Conservation (phyloP, 2,329 filamentous ascomycete genomes). For the Zasmidium angulare region DNA sequence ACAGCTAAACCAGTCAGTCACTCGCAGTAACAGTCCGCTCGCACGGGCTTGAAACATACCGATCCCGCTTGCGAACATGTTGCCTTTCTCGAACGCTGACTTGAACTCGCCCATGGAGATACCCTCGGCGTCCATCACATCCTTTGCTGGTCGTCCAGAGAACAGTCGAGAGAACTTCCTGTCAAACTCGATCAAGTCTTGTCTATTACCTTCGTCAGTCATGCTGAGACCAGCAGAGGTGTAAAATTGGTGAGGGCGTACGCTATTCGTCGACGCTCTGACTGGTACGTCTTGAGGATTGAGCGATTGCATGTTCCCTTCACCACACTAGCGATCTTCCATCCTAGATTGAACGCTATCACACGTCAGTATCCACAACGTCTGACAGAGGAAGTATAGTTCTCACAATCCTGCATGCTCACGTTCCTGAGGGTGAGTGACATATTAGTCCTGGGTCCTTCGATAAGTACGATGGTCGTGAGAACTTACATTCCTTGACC, state of each 20-base stretch:
- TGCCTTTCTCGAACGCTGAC: constrained; percentile 33
- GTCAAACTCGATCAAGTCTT: constrained; percentile 63
- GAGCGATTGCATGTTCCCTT: not conserved
- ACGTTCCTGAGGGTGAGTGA: too few relatives aligned
- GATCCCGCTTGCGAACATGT: constrained; percentile 2
- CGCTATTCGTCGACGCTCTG: too few relatives aligned
- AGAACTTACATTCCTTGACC: constrained; percentile 62
- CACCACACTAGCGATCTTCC: constrained; percentile 45
- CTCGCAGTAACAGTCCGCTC: too few relatives aligned
- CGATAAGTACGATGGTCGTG: too few relatives aligned
- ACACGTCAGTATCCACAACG: too few relatives aligned
- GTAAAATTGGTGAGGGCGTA: too few relatives aligned
- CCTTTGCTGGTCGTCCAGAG: constrained; percentile 58
- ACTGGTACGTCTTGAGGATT: not conserved
- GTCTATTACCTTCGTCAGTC: too few relatives aligned
- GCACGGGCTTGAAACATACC: too few relatives aligned
- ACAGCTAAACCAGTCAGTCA: too few relatives aligned
- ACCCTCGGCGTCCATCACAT: constrained; percentile 60
- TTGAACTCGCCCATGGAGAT: constrained; percentile 42
- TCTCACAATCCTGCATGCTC: constrained; percentile 69
- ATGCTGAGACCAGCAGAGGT: too few relatives aligned
- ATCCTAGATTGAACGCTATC: constrained; percentile 55
- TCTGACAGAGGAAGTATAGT: too few relatives aligned
- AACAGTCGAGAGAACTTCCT: constrained; percentile 59
- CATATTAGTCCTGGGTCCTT: too few relatives aligned